A percentile compares a stretch with the other conserved stretches of the same genome.
Conservation (phyloP, 2,329 filamentous ascomycete genomes). For the Cercospora berteroae region DNA sequence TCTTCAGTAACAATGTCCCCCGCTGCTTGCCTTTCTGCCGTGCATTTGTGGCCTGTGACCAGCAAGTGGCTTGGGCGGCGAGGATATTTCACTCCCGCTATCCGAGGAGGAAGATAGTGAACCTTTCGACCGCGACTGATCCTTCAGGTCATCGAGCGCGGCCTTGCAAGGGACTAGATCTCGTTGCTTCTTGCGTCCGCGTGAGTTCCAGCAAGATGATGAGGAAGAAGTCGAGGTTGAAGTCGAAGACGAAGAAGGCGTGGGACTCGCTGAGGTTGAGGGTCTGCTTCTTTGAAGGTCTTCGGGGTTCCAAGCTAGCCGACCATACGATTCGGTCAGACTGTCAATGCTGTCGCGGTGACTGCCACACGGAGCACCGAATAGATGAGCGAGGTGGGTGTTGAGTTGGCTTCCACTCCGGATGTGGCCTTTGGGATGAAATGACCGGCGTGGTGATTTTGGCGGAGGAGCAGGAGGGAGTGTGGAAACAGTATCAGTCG, state of each 20-base stretch:
- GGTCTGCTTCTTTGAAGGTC: neutral
- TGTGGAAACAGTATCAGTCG: neutral
- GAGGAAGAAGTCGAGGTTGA: neutral
- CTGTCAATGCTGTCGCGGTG: slow-evolving; percentile 4
- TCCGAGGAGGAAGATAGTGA: neutral
- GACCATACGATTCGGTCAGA: slow-evolving; percentile 1
- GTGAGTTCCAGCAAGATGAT: neutral
- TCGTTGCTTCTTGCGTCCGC: neutral
- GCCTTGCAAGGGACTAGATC: neutral
- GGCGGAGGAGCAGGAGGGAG: neutral
- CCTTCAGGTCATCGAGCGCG: neutral
- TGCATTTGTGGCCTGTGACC: neutral
- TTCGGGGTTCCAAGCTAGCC: slow-evolving; percentile 6
- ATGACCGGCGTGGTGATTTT: neutral
- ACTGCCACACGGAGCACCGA: neutral
- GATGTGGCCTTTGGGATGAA: neutral
- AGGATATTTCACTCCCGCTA: neutral
- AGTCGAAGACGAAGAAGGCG: neutral
- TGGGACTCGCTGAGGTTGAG: neutral
- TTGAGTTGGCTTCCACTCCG: slow-evolving; percentile 6
- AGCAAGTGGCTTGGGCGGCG: neutral
- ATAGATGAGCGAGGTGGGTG: slow-evolving; percentile 8
- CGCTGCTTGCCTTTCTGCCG: neutral
- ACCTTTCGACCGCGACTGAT: neutral
- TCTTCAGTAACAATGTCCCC: neutral